These are phyloP conservation scores for Plasmodium gonderi DNA, from an alignment of 169 alveolate genomes.

Conservation along the genomic window DNA sequence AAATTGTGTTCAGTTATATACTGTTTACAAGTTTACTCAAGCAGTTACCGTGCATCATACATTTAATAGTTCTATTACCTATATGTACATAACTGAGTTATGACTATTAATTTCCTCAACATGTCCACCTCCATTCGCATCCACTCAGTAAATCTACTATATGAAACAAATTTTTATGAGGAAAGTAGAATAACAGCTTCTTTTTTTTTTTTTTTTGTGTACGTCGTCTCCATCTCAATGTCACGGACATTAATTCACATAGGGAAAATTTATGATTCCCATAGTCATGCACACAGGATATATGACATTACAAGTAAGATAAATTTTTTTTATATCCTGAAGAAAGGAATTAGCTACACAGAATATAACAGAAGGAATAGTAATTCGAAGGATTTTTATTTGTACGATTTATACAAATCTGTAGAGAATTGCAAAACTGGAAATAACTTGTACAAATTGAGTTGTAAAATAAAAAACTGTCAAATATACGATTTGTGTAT, in stretches of 20 bases:
- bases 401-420: constrained; percentile 50
- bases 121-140: too few relatives aligned
- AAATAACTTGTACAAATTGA: constrained; percentile 62
- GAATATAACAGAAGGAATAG: constrained; percentile 11
- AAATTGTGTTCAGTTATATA: not conserved
- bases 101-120: too few relatives aligned
- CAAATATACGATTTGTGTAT: constrained; percentile 80
- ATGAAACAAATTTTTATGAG: too few relatives aligned
- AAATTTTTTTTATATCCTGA: not conserved
- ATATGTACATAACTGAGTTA: too few relatives aligned
- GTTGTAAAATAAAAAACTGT: constrained; percentile 74
- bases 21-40: not conserved
- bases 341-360: constrained; percentile 34
- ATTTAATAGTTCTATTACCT: too few relatives aligned
- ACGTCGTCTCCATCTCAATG: not conserved
- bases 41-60: not conserved
- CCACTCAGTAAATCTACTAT: too few relatives aligned
- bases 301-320: not conserved
- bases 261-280: not conserved
- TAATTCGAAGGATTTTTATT: not conserved
- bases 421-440: constrained; percentile 54
- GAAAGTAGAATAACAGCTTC: too few relatives aligned
- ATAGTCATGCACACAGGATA: not conserved
- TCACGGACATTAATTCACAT: not conserved
- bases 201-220: too few relatives aligned